phyloP scores from a whole-genome alignment of 495 filamentous ascomycete genomes.

The Thermothielavioides terrestris region DNA sequence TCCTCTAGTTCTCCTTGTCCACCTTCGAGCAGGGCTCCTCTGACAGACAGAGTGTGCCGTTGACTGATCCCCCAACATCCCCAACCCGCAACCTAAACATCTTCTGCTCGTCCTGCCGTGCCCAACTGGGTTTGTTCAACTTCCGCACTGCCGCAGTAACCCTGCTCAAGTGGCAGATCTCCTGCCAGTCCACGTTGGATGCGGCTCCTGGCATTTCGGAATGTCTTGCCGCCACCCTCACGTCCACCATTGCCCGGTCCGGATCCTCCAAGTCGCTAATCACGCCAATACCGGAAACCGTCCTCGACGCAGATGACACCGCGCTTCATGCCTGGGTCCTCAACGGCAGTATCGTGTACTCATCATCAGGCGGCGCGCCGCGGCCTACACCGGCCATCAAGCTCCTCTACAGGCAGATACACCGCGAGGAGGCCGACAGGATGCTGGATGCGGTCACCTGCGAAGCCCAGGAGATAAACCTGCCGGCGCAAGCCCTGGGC shows the following conservation, averaged over 20 bases:
- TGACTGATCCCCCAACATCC: not conserved
- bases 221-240: conserved; percentile 40
- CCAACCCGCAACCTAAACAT: conserved; percentile 27
- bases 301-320: not conserved
- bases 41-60: conserved; percentile 5
- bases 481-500: conserved; percentile 44
- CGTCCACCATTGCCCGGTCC: conserved; percentile 38
- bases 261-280: conserved; percentile 43
- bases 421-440: conserved; percentile 38
- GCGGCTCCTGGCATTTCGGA: conserved; percentile 27
- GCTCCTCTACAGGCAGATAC: conserved; percentile 49
- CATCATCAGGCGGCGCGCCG: conserved; percentile 28
- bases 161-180: conserved; percentile 33
- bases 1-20: conserved; percentile 19
- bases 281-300: conserved; percentile 27
- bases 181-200: conserved; percentile 17
- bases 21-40: conserved; percentile 12
- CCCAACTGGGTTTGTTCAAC: conserved; percentile 45
- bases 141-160: conserved; percentile 32
- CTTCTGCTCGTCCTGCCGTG: conserved; percentile 32
- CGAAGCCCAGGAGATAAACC: conserved; percentile 55
- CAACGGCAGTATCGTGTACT: conserved; percentile 58
- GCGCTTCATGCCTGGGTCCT: conserved; percentile 57
- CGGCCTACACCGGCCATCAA: conserved; percentile 50
- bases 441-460: conserved; percentile 47